phyloP scores from a whole-genome alignment of 352 stramenopile genomes.

The Pythium vanterpoolii region DNA sequence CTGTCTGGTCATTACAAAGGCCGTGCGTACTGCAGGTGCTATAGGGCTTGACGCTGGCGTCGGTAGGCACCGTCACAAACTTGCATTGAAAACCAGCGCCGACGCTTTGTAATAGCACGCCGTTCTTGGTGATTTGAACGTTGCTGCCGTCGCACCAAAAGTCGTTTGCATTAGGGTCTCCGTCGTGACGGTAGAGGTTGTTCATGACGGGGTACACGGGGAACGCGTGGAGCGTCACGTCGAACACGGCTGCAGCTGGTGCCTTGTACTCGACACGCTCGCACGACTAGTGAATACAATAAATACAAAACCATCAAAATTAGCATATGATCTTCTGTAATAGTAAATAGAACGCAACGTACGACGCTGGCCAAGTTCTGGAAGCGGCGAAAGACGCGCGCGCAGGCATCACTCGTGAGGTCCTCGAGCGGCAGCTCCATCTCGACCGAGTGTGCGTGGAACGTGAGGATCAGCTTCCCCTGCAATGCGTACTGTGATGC shows the following conservation, averaged over 20 bases:
- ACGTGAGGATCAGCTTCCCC: slow-evolving; percentile 51
- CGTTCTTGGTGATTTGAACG: slow-evolving; percentile 15
- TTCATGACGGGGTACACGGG: slow-evolving; percentile 76
- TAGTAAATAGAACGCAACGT: background rate
- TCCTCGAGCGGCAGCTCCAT: slow-evolving; percentile 52
- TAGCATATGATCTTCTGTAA: background rate
- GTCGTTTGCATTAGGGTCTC: slow-evolving; percentile 44
- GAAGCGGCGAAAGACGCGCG: slow-evolving; percentile 60
- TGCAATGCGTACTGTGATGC: slow-evolving; percentile 19
- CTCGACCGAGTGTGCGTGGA: slow-evolving; percentile 69
- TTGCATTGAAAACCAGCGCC: slow-evolving; percentile 23
- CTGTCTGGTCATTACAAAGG: slow-evolving; percentile 41
- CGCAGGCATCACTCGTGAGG: slow-evolving; percentile 55
- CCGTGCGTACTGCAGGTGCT: slow-evolving; percentile 59
- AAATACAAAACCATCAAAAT: background rate
- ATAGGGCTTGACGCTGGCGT: slow-evolving; percentile 48
- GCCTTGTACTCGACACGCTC: slow-evolving; percentile 30
- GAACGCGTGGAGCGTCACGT: slow-evolving; percentile 64
- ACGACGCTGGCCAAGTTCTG: slow-evolving; percentile 61
- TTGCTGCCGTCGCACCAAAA: slow-evolving; percentile 53
- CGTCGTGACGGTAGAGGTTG: slow-evolving; percentile 67
- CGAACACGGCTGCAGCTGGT: slow-evolving; percentile 35
- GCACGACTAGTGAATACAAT: slow-evolving; percentile 34
- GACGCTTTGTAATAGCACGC: slow-evolving; percentile 1
- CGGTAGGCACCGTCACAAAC: slow-evolving; percentile 38